phyloP scores from a whole-genome alignment of 2,329 filamentous ascomycete genomes.

The Penicillium sp. region DNA sequence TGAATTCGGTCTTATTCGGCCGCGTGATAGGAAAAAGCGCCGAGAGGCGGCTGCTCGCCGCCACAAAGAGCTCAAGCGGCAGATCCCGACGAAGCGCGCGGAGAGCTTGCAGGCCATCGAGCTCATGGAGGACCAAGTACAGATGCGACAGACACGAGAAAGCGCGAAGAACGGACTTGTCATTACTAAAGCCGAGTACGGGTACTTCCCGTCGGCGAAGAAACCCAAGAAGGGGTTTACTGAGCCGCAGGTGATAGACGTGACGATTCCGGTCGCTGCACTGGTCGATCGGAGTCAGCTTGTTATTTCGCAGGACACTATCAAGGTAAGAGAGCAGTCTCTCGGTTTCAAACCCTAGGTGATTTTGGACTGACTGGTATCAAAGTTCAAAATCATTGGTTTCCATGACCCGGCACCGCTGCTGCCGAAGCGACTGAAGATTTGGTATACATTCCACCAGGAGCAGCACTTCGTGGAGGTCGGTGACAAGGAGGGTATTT shows the following conservation, averaged over 20 bases:
- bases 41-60: conserved; percentile 31
- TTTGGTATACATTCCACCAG: conserved; percentile 41
- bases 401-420: conserved; percentile 43
- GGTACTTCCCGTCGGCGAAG: conserved; percentile 28
- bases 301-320: conserved; percentile 30
- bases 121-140: conserved; percentile 39
- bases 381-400: conserved; percentile 39
- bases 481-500: conserved; percentile 33
- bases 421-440: conserved; percentile 35
- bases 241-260: conserved; percentile 33
- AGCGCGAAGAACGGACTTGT: conserved; percentile 34
- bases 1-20: conserved; percentile 41
- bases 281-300: conserved; percentile 41
- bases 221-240: conserved; percentile 18
- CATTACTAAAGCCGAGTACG: conserved; percentile 40
- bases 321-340: conserved; percentile 29
- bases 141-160: conserved; percentile 35
- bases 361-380: conserved; percentile 15
- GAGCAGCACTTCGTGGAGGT: conserved; percentile 37
- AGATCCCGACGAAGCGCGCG: conserved; percentile 32
- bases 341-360: neutral
- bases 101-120: conserved; percentile 39
- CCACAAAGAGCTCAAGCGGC: conserved; percentile 34
- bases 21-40: conserved; percentile 33
- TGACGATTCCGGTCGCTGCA: conserved; percentile 43